Conservation (phyloP, 2,329 filamentous ascomycete genomes). For the Colletotrichum theobromicola region DNA sequence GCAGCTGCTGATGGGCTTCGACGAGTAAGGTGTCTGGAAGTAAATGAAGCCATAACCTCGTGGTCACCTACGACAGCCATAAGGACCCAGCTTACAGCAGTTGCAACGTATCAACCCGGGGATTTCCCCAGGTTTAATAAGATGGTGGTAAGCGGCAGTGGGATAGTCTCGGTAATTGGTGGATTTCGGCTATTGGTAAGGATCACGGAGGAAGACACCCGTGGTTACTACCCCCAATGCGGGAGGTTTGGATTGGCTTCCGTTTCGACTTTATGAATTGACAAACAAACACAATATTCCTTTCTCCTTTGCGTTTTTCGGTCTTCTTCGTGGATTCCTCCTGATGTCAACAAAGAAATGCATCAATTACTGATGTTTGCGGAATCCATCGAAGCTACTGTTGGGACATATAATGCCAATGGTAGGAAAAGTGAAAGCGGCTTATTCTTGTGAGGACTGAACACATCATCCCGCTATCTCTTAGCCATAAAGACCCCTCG, state of each 20-base stretch:
- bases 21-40: not conserved
- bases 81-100: not conserved
- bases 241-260: not conserved
- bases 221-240: not conserved
- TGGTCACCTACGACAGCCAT: not conserved
- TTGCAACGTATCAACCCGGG: not conserved
- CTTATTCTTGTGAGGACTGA: too few species aligned
- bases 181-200: slow-evolving; percentile 1
- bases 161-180: slow-evolving; percentile 14
- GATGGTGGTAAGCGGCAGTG: not conserved
- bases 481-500: too few species aligned
- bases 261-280: not conserved
- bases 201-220: slow-evolving; percentile 4
- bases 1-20: not conserved
- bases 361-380: too few species aligned
- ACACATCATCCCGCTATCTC: too few species aligned
- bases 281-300: not conserved
- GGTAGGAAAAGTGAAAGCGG: not conserved
- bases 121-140: not conserved
- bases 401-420: not conserved
- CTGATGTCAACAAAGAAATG: not conserved
- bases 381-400: not conserved
- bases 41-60: not conserved
- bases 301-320: not conserved
- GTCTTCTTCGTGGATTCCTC: not conserved